Percentiles rank a stretch among this genome's conserved stretches.
Evolutionary conservation across 805 yeast genomes (phyloP).

Genomic region (Sugiyamaella smithiae): DNA sequence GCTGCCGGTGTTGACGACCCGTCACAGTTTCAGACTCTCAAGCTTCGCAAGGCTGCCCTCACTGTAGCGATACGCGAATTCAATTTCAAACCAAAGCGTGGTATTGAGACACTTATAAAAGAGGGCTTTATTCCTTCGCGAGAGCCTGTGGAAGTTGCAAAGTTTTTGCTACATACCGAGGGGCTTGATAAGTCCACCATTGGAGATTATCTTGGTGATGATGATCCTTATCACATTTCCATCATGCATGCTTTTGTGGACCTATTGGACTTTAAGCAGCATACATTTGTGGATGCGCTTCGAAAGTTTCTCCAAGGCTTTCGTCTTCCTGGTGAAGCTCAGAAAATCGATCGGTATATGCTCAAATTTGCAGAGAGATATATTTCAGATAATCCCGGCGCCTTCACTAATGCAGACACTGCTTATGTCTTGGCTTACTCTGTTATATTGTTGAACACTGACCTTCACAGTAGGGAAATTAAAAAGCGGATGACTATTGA

Average conservation of each 20-base stretch:
- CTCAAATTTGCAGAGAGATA: constrained; percentile 93
- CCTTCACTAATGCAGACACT: constrained; percentile 88
- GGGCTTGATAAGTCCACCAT: constrained; percentile 78
- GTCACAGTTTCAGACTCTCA: constrained; percentile 77
- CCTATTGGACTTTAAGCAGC: constrained; percentile 67
- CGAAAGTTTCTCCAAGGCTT: constrained; percentile 81
- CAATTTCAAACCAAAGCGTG: constrained; percentile 81
- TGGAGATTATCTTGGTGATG: constrained; percentile 93
- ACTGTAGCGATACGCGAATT: constrained; percentile 75
- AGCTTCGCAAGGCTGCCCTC: constrained; percentile 77
- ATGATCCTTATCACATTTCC: constrained; percentile 69
- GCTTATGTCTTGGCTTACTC: constrained; percentile 92
- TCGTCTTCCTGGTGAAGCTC: constrained; percentile 97
- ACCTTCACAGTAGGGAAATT: constrained; percentile 84
- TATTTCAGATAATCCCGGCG: constrained; percentile 81
- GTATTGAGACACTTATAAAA: constrained; percentile 59
- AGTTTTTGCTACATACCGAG: constrained; percentile 62
- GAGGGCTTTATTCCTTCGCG: constrained; percentile 61
- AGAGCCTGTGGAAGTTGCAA: constrained; percentile 68
- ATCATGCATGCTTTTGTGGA: constrained; percentile 95
- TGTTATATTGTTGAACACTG: constrained; percentile 89
- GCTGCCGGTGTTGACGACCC: constrained; percentile 55
- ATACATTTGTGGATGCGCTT: constrained; percentile 79
- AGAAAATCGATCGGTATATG: constrained; percentile 95
- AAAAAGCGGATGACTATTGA: constrained; percentile 84